A percentile compares a stretch with the other conserved stretches of the same genome.
Evolutionary conservation across 257 asterid species (phyloP).

Genomic region (Fraxinus excelsior): DNA sequence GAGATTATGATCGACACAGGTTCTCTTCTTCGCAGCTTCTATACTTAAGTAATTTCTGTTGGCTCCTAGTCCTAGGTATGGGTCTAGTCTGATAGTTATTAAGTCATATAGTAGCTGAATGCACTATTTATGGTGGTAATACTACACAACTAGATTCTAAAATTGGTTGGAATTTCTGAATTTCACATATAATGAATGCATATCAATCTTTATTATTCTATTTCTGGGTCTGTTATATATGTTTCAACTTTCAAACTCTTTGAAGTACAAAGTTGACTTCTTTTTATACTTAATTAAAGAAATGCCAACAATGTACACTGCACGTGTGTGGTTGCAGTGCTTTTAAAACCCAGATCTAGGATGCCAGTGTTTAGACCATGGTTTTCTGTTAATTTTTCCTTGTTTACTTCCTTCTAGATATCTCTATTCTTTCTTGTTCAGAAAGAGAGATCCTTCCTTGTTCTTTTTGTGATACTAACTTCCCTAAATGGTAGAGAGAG

Average conservation of each 20-base stretch:
- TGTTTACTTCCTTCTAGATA: neutral
- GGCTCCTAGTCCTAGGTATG: neutral
- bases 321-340: neutral
- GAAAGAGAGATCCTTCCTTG: neutral
- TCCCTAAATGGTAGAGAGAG: neutral
- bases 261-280: neutral
- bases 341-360: neutral
- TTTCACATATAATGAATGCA: neutral
- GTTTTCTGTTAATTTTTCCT: neutral
- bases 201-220: neutral
- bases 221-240: neutral
- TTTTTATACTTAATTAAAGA: neutral
- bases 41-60: neutral
- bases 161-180: neutral
- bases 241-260: neutral
- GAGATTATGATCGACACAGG: slow-evolving; percentile 96
- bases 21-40: slow-evolving; percentile 18
- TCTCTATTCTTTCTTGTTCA: neutral
- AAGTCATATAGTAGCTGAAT: neutral
- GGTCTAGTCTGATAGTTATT: neutral
- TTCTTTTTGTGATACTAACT: neutral
- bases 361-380: neutral
- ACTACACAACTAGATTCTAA: neutral
- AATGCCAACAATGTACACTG: neutral
- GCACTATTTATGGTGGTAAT: neutral